Evolutionary conservation across 2,329 filamentous ascomycete genomes (phyloP), one percentile per base, ranked within the genome.

Genomic region (Trichoderma harzianum): DNA sequence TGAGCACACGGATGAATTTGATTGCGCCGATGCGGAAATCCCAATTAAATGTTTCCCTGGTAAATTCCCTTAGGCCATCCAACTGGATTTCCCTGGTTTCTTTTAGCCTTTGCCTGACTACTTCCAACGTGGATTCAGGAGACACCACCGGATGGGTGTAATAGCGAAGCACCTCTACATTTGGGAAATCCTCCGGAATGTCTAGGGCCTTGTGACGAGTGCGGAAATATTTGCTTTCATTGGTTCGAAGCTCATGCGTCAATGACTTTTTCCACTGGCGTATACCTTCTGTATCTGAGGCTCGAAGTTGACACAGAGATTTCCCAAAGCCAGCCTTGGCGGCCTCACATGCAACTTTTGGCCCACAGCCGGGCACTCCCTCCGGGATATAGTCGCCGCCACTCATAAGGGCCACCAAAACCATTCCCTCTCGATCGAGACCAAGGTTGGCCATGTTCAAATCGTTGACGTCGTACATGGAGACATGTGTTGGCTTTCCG

Each of bases 351-450:
- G 96, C 95, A 12, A 95, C 86, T 78, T 95, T 97, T 63, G 94
- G 89, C 2, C 96, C 96, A 76, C 95, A 97, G 5, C 93, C 92
- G 0, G 93, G 90, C 18, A 99, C 91, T 0, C 96, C 96, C 70
- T 94, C 93, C 0, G 95, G 93, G 0, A 95, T 85, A 76, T 99
- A 99, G 80, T 99, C 96, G 7, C 96, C 96, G 7, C 96, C 96
- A 76, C 95, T 98, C 88, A 99, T 94, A 73, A 99, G 84, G 0
- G 96, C 96, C 24, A 98, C 92, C 14, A 99, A 83, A 26, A 98
- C 92, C 95, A 99, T 97, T 0, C 94, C 95, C 74, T 96, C 91
- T 24, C 92, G 86, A 77, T 95, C 93, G 60, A 98, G 84, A 0
- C 91, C 92, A 1, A 87, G 85, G 1, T 84, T 71, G 70, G 83